These are phyloP conservation scores for Calocybe cyanea DNA, from an alignment of 768 basidiomycete species.

Conservation along the genomic window DNA sequence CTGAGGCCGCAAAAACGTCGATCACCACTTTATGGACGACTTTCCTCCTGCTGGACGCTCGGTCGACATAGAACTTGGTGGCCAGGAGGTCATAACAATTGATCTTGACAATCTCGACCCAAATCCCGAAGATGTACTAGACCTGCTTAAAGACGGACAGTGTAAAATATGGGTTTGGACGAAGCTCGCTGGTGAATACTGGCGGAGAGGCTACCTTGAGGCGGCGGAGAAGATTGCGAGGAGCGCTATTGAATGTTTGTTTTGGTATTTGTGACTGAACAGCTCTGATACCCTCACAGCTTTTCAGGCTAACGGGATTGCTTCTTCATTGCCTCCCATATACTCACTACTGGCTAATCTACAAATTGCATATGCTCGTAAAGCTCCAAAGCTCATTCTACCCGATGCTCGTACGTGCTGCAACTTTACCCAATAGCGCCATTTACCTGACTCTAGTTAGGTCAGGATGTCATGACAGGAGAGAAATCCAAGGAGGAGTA, in stretches of 20 bases:
- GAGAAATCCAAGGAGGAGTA: constrained; percentile 67
- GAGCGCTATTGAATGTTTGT: constrained; percentile 59
- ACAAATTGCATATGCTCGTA: constrained; percentile 72
- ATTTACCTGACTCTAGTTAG: constrained; percentile 29
- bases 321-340: constrained; percentile 61
- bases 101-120: constrained; percentile 86
- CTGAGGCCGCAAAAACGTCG: too few relatives aligned
- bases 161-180: constrained; percentile 78
- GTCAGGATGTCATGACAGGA: constrained; percentile 56
- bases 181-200: constrained; percentile 83
- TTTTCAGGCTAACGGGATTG: constrained; percentile 45
- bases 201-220: constrained; percentile 70
- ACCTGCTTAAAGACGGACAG: constrained; percentile 67
- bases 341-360: constrained; percentile 85
- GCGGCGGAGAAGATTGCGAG: constrained; percentile 75
- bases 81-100: constrained; percentile 84
- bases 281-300: constrained; percentile 31
- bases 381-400: constrained; percentile 79
- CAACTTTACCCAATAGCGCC: background rate
- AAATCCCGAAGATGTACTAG: constrained; percentile 70
- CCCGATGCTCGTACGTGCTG: constrained; percentile 63
- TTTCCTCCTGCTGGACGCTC: constrained; percentile 38
- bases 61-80: constrained; percentile 75
- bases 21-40: constrained; percentile 29
- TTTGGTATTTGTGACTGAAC: constrained; percentile 2